Evolutionary conservation across 805 yeast genomes (phyloP).

Genomic region (Pichia cephalocereana): DNA sequence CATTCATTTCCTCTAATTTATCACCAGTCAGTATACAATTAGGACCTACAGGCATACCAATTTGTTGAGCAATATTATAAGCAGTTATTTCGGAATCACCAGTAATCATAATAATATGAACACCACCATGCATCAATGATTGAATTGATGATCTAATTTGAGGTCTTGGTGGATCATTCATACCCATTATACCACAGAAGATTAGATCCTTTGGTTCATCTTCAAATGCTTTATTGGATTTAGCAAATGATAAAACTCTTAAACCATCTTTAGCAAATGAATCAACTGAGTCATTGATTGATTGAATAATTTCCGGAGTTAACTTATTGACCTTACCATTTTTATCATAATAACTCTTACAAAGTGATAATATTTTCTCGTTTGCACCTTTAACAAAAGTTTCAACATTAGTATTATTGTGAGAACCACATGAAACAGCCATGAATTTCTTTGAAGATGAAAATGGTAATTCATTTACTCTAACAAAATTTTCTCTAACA

Average conservation of each 20-base stretch:
- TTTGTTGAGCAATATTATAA: conserved; percentile 70
- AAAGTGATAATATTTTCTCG: conserved; percentile 58
- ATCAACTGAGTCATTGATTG: conserved; percentile 50
- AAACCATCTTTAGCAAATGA: conserved; percentile 74
- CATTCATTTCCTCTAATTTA: conserved; percentile 63
- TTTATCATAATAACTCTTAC: conserved; percentile 48
- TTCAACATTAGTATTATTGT: conserved; percentile 43
- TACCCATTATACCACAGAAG: conserved; percentile 83
- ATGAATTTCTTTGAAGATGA: conserved; percentile 77
- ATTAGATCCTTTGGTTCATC: conserved; percentile 48
- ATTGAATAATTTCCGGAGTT: conserved; percentile 37
- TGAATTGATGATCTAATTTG: conserved; percentile 70
- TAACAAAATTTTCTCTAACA: conserved; percentile 46
- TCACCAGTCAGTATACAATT: conserved; percentile 79
- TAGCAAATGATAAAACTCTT: conserved; percentile 77
- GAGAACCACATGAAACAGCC: conserved; percentile 61
- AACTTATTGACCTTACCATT: conserved; percentile 54
- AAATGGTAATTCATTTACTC: conserved; percentile 73
- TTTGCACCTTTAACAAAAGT: conserved; percentile 86
- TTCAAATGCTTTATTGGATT: conserved; percentile 31
- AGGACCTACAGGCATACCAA: conserved; percentile 72
- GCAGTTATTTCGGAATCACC: conserved; percentile 92
- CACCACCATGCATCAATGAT: conserved; percentile 81
- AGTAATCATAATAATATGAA: conserved; percentile 96
- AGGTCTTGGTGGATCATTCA: conserved; percentile 97